Conservation (phyloP, 805 yeast species). For the Cyberlindnera euphorbiiphila region DNA sequence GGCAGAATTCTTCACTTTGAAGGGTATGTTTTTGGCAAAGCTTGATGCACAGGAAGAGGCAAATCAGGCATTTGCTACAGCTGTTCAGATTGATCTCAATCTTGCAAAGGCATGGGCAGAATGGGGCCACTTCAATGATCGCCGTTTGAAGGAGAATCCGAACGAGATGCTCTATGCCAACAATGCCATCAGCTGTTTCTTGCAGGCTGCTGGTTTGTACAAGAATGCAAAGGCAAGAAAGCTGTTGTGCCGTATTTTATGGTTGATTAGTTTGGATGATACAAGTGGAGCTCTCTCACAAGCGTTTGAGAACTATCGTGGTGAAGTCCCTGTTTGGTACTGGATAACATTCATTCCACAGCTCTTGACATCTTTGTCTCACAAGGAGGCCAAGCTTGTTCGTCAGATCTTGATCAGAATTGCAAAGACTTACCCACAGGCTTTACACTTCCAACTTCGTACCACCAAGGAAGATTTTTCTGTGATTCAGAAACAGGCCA, state of each 20-base stretch:
- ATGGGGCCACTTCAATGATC: constrained; percentile 96
- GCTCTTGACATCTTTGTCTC: constrained; percentile 81
- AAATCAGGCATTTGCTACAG: constrained; percentile 95
- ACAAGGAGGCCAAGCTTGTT: constrained; percentile 85
- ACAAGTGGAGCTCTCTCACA: constrained; percentile 71
- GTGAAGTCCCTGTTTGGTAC: constrained; percentile 98
- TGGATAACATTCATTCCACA: constrained; percentile 98
- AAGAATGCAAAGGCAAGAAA: constrained; percentile 89
- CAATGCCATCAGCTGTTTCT: constrained; percentile 91
- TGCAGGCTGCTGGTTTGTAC: constrained; percentile 96
- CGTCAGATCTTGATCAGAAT: constrained; percentile 84
- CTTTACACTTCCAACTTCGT: constrained; percentile 90
- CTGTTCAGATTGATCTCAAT: constrained; percentile 92
- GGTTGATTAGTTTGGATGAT: constrained; percentile 93
- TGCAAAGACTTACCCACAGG: constrained; percentile 97
- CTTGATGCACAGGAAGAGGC: constrained; percentile 91
- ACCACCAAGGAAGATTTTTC: constrained; percentile 94
- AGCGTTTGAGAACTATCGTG: constrained; percentile 88
- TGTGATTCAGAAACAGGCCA: constrained; percentile 74
- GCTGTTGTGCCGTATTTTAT: constrained; percentile 80
- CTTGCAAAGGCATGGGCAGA: constrained; percentile 99
- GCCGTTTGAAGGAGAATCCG: constrained; percentile 78
- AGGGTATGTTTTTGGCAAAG: constrained; percentile 96
- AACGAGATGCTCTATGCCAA: constrained; percentile 80
- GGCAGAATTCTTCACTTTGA: constrained; percentile 95